A percentile compares a stretch with the other conserved stretches of the same genome.
Evolutionary conservation across 2,329 filamentous ascomycete species (phyloP).

Genomic region (Xylaria sp.): DNA sequence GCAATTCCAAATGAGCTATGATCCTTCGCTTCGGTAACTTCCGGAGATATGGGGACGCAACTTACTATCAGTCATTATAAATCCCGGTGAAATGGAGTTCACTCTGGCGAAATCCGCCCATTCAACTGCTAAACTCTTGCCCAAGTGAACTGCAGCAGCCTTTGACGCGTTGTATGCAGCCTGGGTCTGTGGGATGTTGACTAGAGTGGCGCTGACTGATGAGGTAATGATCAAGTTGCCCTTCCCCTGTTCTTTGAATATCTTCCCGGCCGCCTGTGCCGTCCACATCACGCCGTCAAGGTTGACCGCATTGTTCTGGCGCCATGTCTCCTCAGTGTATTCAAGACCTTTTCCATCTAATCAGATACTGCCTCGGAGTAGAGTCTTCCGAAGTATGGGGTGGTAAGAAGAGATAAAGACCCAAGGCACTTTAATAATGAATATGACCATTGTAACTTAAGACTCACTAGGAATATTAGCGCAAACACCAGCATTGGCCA

Average conservation of each 20-base stretch:
- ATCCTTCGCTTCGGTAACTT: background rate
- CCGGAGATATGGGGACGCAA: background rate
- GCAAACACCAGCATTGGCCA: conserved; percentile 57
- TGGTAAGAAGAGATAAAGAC: background rate
- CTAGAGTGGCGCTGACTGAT: conserved; percentile 29
- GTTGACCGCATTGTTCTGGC: conserved; percentile 55
- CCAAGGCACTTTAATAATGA: background rate
- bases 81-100: conserved; percentile 55
- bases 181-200: conserved; percentile 34
- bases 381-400: background rate
- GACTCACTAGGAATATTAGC: conserved; percentile 49
- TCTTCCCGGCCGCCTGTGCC: conserved; percentile 55
- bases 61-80: conserved; percentile 50
- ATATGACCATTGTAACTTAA: background rate
- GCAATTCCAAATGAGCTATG: background rate
- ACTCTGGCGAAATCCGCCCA: conserved; percentile 57
- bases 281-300: conserved; percentile 57
- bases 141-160: conserved; percentile 53
- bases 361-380: background rate
- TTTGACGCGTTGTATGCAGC: conserved; percentile 32
- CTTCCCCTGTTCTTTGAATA: conserved; percentile 52
- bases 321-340: conserved; percentile 55
- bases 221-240: conserved; percentile 34
- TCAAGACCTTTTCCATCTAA: conserved; percentile 46
- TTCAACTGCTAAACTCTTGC: conserved; percentile 56